Evolutionary conservation across 2,329 filamentous ascomycete genomes (phyloP).

Genomic region (Botrytis porri): DNA sequence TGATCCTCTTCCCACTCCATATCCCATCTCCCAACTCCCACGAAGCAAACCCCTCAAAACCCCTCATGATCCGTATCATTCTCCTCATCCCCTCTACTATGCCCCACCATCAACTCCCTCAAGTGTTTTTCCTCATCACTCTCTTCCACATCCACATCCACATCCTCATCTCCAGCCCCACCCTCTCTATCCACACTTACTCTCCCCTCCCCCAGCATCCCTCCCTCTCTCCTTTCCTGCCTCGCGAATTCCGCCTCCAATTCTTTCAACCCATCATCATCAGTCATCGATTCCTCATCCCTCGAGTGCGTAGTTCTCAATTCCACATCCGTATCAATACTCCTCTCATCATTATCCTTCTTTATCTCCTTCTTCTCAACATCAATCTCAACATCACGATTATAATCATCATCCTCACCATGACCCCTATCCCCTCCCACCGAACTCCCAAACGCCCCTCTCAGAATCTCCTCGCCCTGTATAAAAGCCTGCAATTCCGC

Average conservation of each 20-base stretch:
- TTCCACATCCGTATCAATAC: background rate
- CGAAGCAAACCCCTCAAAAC: background rate
- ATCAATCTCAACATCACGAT: constrained; percentile 22
- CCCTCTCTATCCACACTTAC: background rate
- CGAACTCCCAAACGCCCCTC: constrained; percentile 35
- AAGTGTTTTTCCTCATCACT: constrained; percentile 20
- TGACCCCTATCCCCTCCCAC: background rate
- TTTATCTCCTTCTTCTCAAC: constrained; percentile 24
- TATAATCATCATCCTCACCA: constrained; percentile 2
- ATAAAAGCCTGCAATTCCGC: constrained; percentile 68
- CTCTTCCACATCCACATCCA: constrained; percentile 7
- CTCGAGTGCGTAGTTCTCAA: background rate
- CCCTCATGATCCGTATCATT: constrained; percentile 6
- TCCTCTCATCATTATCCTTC: background rate
- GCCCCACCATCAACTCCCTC: constrained; percentile 16
- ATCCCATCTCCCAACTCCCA: background rate
- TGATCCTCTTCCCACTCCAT: background rate
- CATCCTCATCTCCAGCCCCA: background rate
- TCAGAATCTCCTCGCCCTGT: constrained; percentile 58
- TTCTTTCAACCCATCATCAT: constrained; percentile 15
- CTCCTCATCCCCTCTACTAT: background rate
- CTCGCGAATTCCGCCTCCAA: constrained; percentile 1
- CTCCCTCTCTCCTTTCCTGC: background rate
- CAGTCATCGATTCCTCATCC: background rate
- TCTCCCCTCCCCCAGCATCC: background rate